Evolutionary conservation across 2,329 filamentous ascomycete genomes (phyloP), one percentile per base, ranked within the genome.

Genomic region (Xylaria sp.): DNA sequence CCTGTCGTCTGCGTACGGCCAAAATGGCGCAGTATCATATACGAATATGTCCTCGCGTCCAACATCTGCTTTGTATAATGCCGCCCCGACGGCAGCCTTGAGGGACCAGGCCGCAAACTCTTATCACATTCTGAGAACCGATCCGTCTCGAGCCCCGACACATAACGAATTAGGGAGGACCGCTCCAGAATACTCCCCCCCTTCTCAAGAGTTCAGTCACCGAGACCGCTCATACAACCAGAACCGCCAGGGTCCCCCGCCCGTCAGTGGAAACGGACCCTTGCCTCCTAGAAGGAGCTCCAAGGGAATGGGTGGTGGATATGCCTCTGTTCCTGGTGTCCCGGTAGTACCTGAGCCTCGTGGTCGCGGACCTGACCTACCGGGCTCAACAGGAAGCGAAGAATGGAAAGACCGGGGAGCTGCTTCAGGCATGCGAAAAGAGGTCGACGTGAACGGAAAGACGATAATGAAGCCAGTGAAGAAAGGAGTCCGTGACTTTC

Each of bases 341-440:
- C 71, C 82, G 86, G 49, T 72, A 65, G 66, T 75, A 71, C 61
- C 77, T 60, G 76, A 78, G 71, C 71, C 74, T 59, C 70, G 75
- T 54, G 72, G 73, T 26, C 68, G 70, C 73, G 79, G 78, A 1
- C 77, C 81, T 11, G 85, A 87, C 31, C 73, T 81, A 26, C 78
- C 81, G 3, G 77, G 83, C 23, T 82, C 83, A 1, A 80, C 81
- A 1, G 93, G 91, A 76, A 94, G 90, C 74, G 95, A 97, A 75
- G 95, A 98, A 71, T 98, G 96, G 96, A 93, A 97, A 81, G 95
- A 99, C 49, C 90, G 91, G 69, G 96, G 96, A 51, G 95, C 96
- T n/a, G 94, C 95, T 1, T 89, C 97, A 33, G 90, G 90, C 20
- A 87, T 94, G 61, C 88, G 92, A 66, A 90, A 93, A 78, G 94